phyloP scores from a whole-genome alignment of 1,284 basidiomycete species.

The Golubevia pallescens region DNA sequence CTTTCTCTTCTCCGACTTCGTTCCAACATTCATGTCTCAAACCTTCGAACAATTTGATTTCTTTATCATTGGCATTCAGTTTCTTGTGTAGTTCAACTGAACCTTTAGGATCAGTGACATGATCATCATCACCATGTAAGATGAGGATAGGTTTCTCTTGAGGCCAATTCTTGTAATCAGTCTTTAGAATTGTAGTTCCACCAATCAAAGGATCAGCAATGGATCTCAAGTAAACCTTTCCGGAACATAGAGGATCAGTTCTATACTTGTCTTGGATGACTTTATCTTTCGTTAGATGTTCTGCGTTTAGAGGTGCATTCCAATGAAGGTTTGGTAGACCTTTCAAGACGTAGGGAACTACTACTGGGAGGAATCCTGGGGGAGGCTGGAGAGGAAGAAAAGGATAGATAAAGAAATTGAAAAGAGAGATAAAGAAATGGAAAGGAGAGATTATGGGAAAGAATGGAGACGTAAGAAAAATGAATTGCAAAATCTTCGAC shows the following conservation, averaged over 20 bases:
- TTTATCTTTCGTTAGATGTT: constrained; percentile 34
- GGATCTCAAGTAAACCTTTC: constrained; percentile 36
- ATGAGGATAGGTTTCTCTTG: constrained; percentile 42
- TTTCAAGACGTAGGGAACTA: no score
- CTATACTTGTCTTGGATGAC: constrained; percentile 19
- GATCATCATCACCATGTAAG: constrained; percentile 49
- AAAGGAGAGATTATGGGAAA: no score
- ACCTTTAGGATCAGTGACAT: constrained; percentile 38
- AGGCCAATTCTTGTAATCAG: constrained; percentile 48
- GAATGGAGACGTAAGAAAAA: no score
- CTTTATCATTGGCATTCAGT: constrained; percentile 20
- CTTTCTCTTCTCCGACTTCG: background rate
- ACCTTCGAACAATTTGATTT: constrained; percentile 34
- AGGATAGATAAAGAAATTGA: no score
- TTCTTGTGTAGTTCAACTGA: constrained; percentile 33
- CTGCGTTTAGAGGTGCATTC: background rate
- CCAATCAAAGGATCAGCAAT: constrained; percentile 48
- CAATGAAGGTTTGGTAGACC: no score
- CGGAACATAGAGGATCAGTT: background rate
- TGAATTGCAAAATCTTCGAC: no score
- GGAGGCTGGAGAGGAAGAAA: no score
- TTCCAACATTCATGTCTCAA: constrained; percentile 12
- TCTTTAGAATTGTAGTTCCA: constrained; percentile 24
- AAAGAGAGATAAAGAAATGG: no score
- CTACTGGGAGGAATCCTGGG: no score